phyloP scores from a whole-genome alignment of 129 eudicot genomes.

The Logfia minima region DNA sequence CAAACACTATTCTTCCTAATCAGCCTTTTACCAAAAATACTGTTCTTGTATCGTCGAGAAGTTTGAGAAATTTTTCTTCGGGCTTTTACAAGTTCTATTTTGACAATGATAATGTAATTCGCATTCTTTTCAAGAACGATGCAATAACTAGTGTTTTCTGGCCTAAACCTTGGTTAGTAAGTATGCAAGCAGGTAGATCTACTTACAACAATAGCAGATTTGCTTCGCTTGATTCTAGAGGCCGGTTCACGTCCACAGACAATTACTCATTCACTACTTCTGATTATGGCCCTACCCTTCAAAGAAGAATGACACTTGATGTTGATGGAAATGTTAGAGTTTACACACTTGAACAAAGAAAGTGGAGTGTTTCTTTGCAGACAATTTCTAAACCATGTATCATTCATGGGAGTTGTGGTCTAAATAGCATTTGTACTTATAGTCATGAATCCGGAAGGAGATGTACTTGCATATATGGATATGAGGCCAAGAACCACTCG shows the following conservation, averaged over 20 bases:
- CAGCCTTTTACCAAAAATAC: not conserved
- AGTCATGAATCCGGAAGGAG: not conserved
- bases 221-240: constrained; percentile 3
- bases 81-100: not conserved
- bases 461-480: not conserved
- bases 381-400: not conserved
- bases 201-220: not conserved
- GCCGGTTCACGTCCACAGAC: not conserved
- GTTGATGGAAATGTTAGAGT: constrained; percentile 8
- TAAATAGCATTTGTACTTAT: constrained; percentile 35
- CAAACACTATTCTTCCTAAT: not conserved
- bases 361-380: constrained; percentile 6
- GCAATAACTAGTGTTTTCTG: not conserved
- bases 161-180: not conserved
- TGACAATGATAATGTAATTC: not conserved
- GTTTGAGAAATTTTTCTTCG: not conserved
- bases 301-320: constrained; percentile 2
- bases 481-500: not conserved
- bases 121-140: not conserved
- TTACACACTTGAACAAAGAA: not conserved
- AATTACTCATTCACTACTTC: too few species aligned
- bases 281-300: not conserved
- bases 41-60: not conserved
- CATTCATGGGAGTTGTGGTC: constrained; percentile 47
- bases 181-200: not conserved